phyloP scores from a whole-genome alignment of 257 asterid species.

The Plantago ovata region DNA sequence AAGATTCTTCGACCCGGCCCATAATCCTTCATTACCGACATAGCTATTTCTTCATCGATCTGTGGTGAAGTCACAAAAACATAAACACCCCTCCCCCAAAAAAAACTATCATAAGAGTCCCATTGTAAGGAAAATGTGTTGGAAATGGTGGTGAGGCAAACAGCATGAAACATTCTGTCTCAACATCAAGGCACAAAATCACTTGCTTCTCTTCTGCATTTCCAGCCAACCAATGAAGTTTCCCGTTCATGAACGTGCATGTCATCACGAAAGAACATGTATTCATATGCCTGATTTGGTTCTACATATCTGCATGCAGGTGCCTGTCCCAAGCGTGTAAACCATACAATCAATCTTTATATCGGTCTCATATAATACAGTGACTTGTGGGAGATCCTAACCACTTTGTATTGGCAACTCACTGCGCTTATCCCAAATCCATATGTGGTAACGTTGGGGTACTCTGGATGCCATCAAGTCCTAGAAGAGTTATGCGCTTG shows the following conservation, averaged over 20 bases:
- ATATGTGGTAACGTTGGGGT: slow-evolving; percentile 15
- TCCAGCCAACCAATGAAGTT: slow-evolving; percentile 35
- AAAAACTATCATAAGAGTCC: slow-evolving; percentile 17
- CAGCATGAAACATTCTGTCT: slow-evolving; percentile 23
- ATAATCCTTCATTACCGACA: slow-evolving; percentile 48
- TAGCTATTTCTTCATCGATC: slow-evolving; percentile 25
- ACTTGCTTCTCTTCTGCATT: neutral
- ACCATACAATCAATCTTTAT: slow-evolving; percentile 24
- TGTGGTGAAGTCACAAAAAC: slow-evolving; percentile 28
- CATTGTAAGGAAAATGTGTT: neutral
- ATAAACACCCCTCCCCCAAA: slow-evolving; percentile 17
- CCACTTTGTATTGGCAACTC: slow-evolving; percentile 15
- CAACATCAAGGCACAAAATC: slow-evolving; percentile 33
- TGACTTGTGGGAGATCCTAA: slow-evolving; percentile 15
- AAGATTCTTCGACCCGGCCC: slow-evolving; percentile 30
- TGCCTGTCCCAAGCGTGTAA: slow-evolving; percentile 39
- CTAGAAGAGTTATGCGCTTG: slow-evolving; percentile 23
- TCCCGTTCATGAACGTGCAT: slow-evolving; percentile 23
- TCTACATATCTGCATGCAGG: slow-evolving; percentile 28
- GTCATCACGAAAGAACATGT: slow-evolving; percentile 4
- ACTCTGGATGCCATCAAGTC: slow-evolving; percentile 1
- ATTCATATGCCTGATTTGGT: neutral
- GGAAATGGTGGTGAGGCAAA: slow-evolving; percentile 25
- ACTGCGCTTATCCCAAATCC: slow-evolving; percentile 40
- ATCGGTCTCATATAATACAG: neutral